A percentile compares a stretch with the other conserved stretches of the same genome.
These are phyloP conservation scores for Pichia nakasei DNA, from an alignment of 805 yeast species.

Conservation along the genomic window DNA sequence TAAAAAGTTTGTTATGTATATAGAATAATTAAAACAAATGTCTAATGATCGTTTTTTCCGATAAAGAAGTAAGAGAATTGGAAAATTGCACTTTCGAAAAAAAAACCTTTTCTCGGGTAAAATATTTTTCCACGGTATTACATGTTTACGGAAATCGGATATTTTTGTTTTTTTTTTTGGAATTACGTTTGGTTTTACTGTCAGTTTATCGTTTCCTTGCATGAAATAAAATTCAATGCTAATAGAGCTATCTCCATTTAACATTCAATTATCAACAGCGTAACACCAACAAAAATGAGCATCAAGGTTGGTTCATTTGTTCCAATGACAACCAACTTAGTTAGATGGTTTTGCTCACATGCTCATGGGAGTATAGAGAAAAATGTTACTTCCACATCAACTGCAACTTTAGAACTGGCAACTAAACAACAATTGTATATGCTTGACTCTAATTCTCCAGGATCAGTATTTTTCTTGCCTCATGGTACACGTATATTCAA, in stretches of 20 bases:
- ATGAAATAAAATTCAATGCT: no score
- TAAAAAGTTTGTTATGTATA: no score
- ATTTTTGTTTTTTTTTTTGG: no score
- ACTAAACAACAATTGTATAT: conserved; percentile 66
- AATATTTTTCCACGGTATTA: no score
- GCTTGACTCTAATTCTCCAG: conserved; percentile 80
- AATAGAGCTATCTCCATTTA: no score
- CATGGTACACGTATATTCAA: conserved; percentile 86
- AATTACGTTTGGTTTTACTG: no score
- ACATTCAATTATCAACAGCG: no score
- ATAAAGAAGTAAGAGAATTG: no score
- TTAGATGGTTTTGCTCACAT: conserved; percentile 6
- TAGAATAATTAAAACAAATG: neutral
- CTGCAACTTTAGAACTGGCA: conserved; percentile 36
- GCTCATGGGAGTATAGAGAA: conserved; percentile 13
- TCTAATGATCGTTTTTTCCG: neutral
- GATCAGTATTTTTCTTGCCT: conserved; percentile 85
- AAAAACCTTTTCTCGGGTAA: neutral
- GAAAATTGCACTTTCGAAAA: no score
- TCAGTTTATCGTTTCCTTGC: no score
- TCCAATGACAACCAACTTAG: neutral
- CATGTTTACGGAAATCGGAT: no score
- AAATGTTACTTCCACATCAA: conserved; percentile 22
- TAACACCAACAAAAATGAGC: no score
- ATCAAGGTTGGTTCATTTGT: neutral